Percentiles rank a stretch among this genome's conserved stretches.
Conservation (phyloP, 169 alveolate species). For the Theileria annulata region DNA sequence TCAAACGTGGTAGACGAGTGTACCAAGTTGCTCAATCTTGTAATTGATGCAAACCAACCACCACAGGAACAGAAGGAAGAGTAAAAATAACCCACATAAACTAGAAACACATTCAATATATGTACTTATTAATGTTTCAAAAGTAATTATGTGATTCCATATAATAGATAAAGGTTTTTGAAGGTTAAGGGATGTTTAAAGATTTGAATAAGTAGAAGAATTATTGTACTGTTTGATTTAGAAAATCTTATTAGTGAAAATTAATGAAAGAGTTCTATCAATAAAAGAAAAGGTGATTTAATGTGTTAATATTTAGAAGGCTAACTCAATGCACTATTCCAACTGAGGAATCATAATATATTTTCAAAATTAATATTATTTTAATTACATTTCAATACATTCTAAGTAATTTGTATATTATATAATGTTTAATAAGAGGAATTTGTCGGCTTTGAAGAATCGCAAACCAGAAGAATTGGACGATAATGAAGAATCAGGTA, state of each 20-base stretch:
- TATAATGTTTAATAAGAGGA: conserved; percentile 51
- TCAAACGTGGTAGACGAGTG: conserved; percentile 34
- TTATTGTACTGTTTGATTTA: no score
- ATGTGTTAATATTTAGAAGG: not conserved
- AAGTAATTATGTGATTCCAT: not conserved
- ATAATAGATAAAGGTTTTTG: no score
- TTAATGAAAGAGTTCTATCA: no score
- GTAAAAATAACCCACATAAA: not conserved
- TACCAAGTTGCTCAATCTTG: conserved; percentile 33
- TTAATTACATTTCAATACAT: not conserved
- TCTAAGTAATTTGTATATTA: not conserved
- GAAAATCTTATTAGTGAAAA: no score
- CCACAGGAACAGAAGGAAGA: not conserved
- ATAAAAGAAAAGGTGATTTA: not conserved
- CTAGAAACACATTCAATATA: no score
- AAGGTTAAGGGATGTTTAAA: no score
- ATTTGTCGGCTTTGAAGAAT: conserved; percentile 33
- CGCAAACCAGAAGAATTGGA: conserved; percentile 53
- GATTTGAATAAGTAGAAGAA: no score
- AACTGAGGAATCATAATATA: not conserved
- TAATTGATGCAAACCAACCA: conserved; percentile 16
- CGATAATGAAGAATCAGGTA: conserved; percentile 34
- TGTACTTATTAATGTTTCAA: not conserved
- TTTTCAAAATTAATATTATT: not conserved
- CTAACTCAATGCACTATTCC: not conserved